Evolutionary conservation across 192 early-diverging fungal species (phyloP).

Genomic region (Phlyctochytrium arcticum): DNA sequence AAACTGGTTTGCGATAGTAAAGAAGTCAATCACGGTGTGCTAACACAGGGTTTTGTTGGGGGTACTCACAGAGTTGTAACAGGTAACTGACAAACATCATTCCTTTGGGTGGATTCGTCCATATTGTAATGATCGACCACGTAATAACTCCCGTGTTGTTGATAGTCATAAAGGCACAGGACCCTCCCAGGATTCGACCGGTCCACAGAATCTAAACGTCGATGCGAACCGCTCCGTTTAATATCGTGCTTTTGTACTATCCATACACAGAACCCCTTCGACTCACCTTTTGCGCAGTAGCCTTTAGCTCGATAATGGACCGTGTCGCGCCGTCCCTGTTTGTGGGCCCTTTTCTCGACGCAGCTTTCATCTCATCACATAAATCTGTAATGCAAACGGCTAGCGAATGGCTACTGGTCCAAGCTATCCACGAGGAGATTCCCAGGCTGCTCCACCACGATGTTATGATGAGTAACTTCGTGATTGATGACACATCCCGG

Average conservation of each 20-base stretch:
- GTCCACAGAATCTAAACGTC: neutral
- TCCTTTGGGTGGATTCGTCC: neutral
- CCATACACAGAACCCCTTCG: neutral
- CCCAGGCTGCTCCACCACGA: neutral
- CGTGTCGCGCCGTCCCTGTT: neutral
- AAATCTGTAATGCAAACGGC: neutral
- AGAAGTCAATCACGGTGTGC: too few species aligned
- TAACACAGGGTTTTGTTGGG: too few species aligned
- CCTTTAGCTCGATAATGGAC: neutral
- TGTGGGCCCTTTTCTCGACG: neutral
- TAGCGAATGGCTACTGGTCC: neutral
- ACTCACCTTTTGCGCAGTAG: neutral
- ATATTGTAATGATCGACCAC: neutral
- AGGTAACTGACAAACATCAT: neutral
- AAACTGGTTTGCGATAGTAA: neutral
- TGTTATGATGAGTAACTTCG: neutral
- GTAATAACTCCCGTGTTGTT: neutral
- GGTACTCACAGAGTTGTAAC: neutral
- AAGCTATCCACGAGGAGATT: neutral
- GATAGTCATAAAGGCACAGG: neutral
- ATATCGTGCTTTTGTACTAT: too few species aligned
- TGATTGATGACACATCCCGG: neutral
- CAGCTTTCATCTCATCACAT: too few species aligned
- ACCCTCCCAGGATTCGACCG: neutral
- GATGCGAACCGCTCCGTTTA: neutral